Evolutionary conservation across 2,329 filamentous ascomycete species (phyloP).

Genomic region (Aureobasidium vineae): DNA sequence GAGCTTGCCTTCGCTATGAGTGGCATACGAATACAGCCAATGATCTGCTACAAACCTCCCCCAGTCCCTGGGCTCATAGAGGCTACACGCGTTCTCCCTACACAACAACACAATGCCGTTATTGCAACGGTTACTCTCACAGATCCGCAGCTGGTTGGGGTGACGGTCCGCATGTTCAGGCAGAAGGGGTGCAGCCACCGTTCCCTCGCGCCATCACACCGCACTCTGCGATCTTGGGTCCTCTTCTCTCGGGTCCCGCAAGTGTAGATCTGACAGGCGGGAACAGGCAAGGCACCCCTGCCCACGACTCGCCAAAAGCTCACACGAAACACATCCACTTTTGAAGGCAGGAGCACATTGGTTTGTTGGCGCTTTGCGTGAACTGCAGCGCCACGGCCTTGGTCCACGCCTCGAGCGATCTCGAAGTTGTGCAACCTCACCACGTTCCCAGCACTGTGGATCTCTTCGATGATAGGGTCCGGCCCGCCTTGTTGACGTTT

Average conservation of each 20-base stretch:
- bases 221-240: conserved; percentile 12
- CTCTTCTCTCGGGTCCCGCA: neutral
- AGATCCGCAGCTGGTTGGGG: neutral
- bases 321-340: neutral
- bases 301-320: neutral
- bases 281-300: neutral
- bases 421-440: conserved; percentile 6
- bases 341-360: neutral
- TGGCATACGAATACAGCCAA: neutral
- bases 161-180: neutral
- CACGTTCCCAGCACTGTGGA: conserved; percentile 4
- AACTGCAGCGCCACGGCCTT: neutral
- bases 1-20: neutral
- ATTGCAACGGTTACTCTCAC: neutral
- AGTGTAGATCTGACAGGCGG: conserved; percentile 15
- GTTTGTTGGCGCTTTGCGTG: neutral
- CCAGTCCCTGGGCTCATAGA: neutral
- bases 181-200: neutral
- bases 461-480: conserved; percentile 16
- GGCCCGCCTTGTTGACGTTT: conserved; percentile 14
- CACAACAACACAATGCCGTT: neutral
- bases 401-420: conserved; percentile 10
- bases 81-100: neutral
- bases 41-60: neutral
- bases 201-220: neutral